Conservation (phyloP, 352 stramenopile genomes). For the Phytophthora quininea region DNA sequence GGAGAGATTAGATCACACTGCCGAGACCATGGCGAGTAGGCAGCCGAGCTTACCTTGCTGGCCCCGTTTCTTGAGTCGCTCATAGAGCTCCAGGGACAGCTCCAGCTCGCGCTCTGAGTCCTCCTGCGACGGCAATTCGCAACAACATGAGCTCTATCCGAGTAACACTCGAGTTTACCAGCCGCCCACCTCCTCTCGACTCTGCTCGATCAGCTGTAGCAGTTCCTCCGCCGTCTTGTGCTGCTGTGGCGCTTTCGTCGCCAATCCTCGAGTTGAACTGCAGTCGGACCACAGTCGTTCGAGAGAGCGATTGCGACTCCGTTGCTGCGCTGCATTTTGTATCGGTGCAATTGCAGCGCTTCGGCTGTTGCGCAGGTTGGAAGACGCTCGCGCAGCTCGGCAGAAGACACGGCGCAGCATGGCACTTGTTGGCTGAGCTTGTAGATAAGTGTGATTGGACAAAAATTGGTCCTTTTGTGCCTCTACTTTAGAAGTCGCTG, state of each 20-base stretch:
- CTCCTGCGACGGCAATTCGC: constrained; percentile 4
- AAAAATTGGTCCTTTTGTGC: too few relatives aligned
- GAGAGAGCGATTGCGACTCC: not conserved
- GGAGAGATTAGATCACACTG: not conserved
- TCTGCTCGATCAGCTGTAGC: constrained; percentile 25
- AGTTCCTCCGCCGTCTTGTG: constrained; percentile 11
- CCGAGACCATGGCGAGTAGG: not conserved
- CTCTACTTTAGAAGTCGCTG: too few relatives aligned
- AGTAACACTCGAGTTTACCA: not conserved
- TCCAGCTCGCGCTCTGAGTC: constrained; percentile 19
- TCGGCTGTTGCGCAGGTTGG: not conserved
- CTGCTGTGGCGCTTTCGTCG: constrained; percentile 11
- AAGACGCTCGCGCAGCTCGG: constrained; percentile 13
- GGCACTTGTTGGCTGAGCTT: not conserved
- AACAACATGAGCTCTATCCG: not conserved
- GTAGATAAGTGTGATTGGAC: too few relatives aligned
- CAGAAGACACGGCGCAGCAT: constrained; percentile 15
- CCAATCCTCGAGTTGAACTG: constrained; percentile 3
- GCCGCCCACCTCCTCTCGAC: constrained; percentile 20
- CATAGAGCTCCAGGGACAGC: constrained; percentile 30
- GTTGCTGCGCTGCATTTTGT: not conserved
- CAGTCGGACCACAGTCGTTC: not conserved
- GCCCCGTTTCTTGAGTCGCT: constrained; percentile 21
- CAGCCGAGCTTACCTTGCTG: constrained; percentile 21
- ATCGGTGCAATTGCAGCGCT: not conserved